These are phyloP conservation scores for Trypanosoma cruzi DNA, from an alignment of 208 protist genomes.

Conservation along the genomic window DNA sequence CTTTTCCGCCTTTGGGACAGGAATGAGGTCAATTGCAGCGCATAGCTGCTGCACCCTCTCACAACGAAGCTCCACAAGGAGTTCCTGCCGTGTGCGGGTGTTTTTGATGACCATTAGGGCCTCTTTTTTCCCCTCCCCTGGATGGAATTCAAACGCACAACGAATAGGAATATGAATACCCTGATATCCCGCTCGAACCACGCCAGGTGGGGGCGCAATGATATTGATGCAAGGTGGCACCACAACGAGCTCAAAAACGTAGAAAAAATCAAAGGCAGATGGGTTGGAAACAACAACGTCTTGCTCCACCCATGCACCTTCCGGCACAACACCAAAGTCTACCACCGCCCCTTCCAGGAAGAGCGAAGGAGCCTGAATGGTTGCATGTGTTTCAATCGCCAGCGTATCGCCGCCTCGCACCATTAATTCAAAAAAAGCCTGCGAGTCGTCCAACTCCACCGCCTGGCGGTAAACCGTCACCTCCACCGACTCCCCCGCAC, in stretches of 20 bases:
- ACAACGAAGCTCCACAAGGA: slow-evolving; percentile 71
- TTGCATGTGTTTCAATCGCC: slow-evolving; percentile 84
- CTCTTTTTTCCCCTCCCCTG: slow-evolving; percentile 9
- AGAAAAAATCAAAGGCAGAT: slow-evolving; percentile 79
- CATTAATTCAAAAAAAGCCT: slow-evolving; percentile 90
- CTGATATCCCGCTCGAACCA: slow-evolving; percentile 57
- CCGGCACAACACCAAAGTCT: slow-evolving; percentile 71
- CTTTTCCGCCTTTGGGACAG: slow-evolving; percentile 10
- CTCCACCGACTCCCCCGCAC: slow-evolving; percentile 78
- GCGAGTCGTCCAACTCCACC: slow-evolving; percentile 68
- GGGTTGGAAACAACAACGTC: slow-evolving; percentile 73
- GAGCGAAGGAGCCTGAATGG: slow-evolving; percentile 72
- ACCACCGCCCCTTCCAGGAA: slow-evolving; percentile 64
- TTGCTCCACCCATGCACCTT: slow-evolving; percentile 66
- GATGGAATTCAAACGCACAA: slow-evolving; percentile 40
- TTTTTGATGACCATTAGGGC: slow-evolving; percentile 57
- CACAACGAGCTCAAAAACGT: slow-evolving; percentile 48
- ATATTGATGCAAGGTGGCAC: slow-evolving; percentile 64
- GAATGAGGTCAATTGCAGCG: slow-evolving; percentile 61
- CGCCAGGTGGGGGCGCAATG: slow-evolving; percentile 38
- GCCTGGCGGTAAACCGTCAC: slow-evolving; percentile 90
- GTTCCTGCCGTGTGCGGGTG: slow-evolving; percentile 48
- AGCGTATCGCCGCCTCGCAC: slow-evolving; percentile 72
- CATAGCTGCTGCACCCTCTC: slow-evolving; percentile 61
- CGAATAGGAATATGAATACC: slow-evolving; percentile 61